Base-by-base conservation (phyloP, 2,329 filamentous ascomycete species). In the Ascochyta lentis region DNA sequence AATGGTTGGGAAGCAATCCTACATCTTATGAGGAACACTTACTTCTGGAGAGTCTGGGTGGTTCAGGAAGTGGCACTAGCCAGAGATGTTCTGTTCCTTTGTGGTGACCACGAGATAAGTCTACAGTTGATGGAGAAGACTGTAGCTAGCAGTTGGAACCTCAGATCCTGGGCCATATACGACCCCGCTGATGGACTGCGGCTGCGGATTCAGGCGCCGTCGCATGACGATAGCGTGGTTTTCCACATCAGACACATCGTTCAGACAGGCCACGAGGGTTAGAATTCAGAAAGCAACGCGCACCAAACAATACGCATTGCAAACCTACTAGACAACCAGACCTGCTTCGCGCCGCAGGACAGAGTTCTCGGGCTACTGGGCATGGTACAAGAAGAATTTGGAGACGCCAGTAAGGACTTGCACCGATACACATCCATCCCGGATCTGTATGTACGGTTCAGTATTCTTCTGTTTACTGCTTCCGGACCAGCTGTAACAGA, bases 301-400 rank as follows among this genome's bases (percentile, higher is more conserved):
- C 48, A 50, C 16, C 39, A 44, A 31, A 44, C 48, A 16, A 43
- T 44, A 19, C 48, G 48, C 24, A 43, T 50, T 12, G 48, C 39
- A 22, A 50, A 50, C 24, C 48, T 50, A n/a, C 31, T 50, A 2
- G 40, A 50, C 33, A 27, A 44, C 6, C 39, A 44, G 19, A 37
- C 33, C 10, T 50, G 40, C 48, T 50, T 29, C 16, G 39, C 48
- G 6, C 48, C 40, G 15, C 48, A 50, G 24, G 48, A 50, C 22
- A 39, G 48, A 22, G 48, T 43, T 10, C 40, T 50, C 9, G 48
- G 48, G 7, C 43, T 50, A 29, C 24, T 50, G 5, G 48, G 48
- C 23, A 50, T 50, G 48, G 48, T 50, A 8, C 15, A 44, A 16
- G 39, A 43, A 22, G 48, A 50, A 39, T 44, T 50, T 9, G 48